Evolutionary conservation across 2,329 filamentous ascomycete species (phyloP), one percentile per base, ranked within the genome.

Genomic region (Talaromyces rugulosus): DNA sequence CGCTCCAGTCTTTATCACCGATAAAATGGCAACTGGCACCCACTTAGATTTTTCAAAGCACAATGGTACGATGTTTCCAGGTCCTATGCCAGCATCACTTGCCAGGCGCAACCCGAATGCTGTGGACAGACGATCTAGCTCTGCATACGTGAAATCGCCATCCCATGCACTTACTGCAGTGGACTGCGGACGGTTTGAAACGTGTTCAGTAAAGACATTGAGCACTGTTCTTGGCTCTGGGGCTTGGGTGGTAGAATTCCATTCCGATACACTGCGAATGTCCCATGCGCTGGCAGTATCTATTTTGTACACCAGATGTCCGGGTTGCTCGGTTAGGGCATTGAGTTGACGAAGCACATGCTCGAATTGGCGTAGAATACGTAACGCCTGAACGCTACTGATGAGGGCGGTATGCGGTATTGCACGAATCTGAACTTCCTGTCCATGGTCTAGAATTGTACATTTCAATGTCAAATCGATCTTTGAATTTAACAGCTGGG

Each of bases 41-140:
- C 63, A 65, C 31, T 31, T 55, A 7, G 64, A 63, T 44, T 66
- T 66, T 23, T 64, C 64, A 44, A 66, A 65, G 9, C 68, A 68
- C 6, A 68, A 61, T 0, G 71, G 71, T 5, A 74, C 67, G 5
- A 71, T 40, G 14, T 60, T 66, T 1, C 33, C 33, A 12, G 9
- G 33, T 12, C 33, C 33, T 2, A 34, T 2, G 4, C 11, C 33
- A 34, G 5, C 33, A 2, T 34, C 14, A 51, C 8, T 50, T n/a
- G 31, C 18, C 33, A 59, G 63, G n/a, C 74, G 71, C 23, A 51
- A 64, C 6, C 73, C 70, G 18, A 76, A 66, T 4, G 64, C 60
- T 1, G 73, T 70, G 16, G 74, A 76, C 31, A 71, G 63, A 12
- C 68, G 64, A 44, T 75, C 66, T 23, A 77, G 65, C 54, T 75